Conservation (phyloP, 306 rosid species). For the Sophora flavescens region DNA sequence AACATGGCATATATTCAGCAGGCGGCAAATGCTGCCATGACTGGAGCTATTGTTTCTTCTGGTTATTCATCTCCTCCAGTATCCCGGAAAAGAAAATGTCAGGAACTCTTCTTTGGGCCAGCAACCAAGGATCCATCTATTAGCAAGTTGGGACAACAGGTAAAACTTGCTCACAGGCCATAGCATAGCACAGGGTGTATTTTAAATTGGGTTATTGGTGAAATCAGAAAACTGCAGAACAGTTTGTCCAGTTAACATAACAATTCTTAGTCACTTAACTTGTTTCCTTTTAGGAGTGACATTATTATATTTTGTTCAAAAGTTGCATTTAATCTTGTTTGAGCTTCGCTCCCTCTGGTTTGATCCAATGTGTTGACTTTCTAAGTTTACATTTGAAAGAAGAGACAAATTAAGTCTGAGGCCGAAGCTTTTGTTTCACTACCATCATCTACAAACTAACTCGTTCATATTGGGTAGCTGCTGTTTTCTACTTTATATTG, state of each 20-base stretch:
- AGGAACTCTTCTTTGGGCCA: slow-evolving; percentile 74
- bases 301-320: slow-evolving; percentile 20
- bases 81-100: slow-evolving; percentile 84
- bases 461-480: slow-evolving; percentile 27
- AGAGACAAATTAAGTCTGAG: slow-evolving; percentile 14
- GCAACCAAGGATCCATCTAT: slow-evolving; percentile 75
- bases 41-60: slow-evolving; percentile 98
- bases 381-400: slow-evolving; percentile 19
- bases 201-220: slow-evolving; percentile 38
- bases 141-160: slow-evolving; percentile 83
- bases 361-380: slow-evolving; percentile 27
- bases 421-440: slow-evolving; percentile 35
- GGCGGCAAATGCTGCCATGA: slow-evolving; percentile 99
- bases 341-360: slow-evolving; percentile 30
- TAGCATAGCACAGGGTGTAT: slow-evolving; percentile 25
- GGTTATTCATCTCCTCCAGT: slow-evolving; percentile 88
- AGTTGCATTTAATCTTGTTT: slow-evolving; percentile 27
- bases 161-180: slow-evolving; percentile 47
- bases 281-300: slow-evolving; percentile 15
- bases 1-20: slow-evolving; percentile 78
- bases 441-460: not conserved
- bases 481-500: slow-evolving; percentile 17
- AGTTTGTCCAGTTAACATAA: not conserved
- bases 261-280: slow-evolving; percentile 31
- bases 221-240: slow-evolving; percentile 29